phyloP scores from a whole-genome alignment of 352 stramenopile genomes.

The Phytophthora pistaciae region DNA sequence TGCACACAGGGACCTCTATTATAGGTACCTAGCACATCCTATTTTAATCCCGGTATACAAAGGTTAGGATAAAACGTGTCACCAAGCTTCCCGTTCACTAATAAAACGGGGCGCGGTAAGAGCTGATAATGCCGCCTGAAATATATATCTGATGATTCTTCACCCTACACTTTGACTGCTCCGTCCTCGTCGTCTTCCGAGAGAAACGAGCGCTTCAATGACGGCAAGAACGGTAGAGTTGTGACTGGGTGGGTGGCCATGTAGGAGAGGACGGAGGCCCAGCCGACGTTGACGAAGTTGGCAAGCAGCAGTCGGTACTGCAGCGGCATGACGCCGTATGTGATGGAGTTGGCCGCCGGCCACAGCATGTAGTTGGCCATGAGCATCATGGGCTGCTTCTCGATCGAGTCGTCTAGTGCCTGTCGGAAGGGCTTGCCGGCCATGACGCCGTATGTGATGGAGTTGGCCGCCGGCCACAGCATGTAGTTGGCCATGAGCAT shows the following conservation, averaged over 20 bases:
- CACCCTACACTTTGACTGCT: background rate
- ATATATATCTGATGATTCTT: too few species aligned
- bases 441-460: slow-evolving; percentile 42
- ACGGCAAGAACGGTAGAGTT: slow-evolving; percentile 5
- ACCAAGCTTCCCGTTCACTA: too few species aligned
- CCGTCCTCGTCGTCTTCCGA: background rate
- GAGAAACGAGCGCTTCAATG: background rate
- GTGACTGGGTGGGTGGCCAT: slow-evolving; percentile 26
- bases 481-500: slow-evolving; percentile 44
- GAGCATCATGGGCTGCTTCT: slow-evolving; percentile 36
- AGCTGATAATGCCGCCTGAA: too few species aligned
- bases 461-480: slow-evolving; percentile 43
- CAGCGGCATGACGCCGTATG: slow-evolving; percentile 41
- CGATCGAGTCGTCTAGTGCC: slow-evolving; percentile 25
- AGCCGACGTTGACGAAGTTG: slow-evolving; percentile 41
- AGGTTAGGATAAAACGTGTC: too few species aligned
- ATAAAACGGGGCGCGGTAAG: too few species aligned
- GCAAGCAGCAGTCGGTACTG: slow-evolving; percentile 39
- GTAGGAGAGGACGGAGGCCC: slow-evolving; percentile 38
- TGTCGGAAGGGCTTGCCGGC: slow-evolving; percentile 21
- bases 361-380: slow-evolving; percentile 48
- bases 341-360: slow-evolving; percentile 42
- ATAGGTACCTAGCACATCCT: too few species aligned
- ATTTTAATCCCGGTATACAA: too few species aligned
- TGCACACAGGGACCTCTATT: too few species aligned